phyloP scores from a whole-genome alignment of 2,329 filamentous ascomycete genomes.

The Diaporthe nobilis region DNA sequence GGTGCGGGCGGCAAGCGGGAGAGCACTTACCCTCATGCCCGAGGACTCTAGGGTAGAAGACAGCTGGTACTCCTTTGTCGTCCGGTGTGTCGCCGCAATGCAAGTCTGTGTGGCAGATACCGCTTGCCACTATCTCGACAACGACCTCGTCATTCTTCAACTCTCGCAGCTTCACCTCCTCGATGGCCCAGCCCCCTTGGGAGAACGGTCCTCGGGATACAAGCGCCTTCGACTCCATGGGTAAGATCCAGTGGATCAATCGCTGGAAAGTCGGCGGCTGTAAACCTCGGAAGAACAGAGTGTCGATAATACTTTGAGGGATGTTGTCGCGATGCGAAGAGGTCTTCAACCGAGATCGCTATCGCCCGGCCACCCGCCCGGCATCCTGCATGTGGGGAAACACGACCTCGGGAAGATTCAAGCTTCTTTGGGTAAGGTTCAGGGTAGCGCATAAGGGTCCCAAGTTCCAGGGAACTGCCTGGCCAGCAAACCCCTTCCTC shows the following conservation, averaged over 20 bases:
- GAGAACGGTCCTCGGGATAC: conserved; percentile 51
- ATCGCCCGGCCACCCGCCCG: conserved; percentile 19
- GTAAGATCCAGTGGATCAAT: not conserved
- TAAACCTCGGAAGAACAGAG: not conserved
- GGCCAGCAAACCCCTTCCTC: not conserved
- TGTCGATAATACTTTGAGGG: not conserved
- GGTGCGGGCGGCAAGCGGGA: too few relatives aligned
- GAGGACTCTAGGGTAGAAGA: conserved; percentile 52
- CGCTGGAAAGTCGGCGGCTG: not conserved
- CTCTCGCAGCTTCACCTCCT: conserved; percentile 49
- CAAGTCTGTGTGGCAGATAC: conserved; percentile 70
- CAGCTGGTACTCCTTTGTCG: conserved; percentile 42
- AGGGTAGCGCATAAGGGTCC: not conserved
- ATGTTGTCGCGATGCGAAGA: not conserved
- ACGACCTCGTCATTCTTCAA: conserved; percentile 61
- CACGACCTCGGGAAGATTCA: not conserved
- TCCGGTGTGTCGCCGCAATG: conserved; percentile 56
- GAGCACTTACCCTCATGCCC: conserved; percentile 64
- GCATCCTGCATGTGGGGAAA: conserved; percentile 21
- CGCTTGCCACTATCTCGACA: conserved; percentile 66
- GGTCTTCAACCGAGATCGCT: not conserved
- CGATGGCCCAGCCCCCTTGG: conserved; percentile 51
- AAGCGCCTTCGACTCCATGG: conserved; percentile 48
- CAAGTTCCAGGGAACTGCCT: not conserved
- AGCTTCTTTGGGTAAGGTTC: not conserved